These are phyloP conservation scores for Claviceps citrina DNA, from an alignment of 2,329 filamentous ascomycete genomes.

Conservation along the genomic window DNA sequence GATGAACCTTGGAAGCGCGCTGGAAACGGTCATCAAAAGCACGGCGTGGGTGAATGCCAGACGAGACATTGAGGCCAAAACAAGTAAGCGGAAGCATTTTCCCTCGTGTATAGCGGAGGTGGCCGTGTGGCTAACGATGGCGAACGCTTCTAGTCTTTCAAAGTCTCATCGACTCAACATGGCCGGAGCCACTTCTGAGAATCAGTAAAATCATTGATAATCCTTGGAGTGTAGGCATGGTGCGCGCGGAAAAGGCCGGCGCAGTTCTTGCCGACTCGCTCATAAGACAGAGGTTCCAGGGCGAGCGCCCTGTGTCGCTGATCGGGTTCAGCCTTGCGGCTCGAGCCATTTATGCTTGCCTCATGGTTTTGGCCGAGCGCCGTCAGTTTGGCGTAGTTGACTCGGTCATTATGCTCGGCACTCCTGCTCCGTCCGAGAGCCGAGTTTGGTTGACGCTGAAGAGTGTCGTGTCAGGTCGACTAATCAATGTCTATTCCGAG, in stretches of 20 bases:
- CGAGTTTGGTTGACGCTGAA: constrained; percentile 64
- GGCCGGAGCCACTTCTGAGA: constrained; percentile 49
- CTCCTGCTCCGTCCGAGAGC: constrained; percentile 58
- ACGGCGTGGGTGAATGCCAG: constrained; percentile 63
- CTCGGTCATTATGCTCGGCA: constrained; percentile 70
- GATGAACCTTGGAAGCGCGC: constrained; percentile 59
- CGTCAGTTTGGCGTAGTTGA: constrained; percentile 77
- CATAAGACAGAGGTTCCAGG: constrained; percentile 60
- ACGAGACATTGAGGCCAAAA: constrained; percentile 29
- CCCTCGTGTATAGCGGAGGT: background rate
- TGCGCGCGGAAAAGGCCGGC: constrained; percentile 58
- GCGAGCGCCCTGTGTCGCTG: constrained; percentile 65
- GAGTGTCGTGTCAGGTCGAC: constrained; percentile 61
- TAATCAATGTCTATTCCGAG: constrained; percentile 83
- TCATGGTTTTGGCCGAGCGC: constrained; percentile 64
- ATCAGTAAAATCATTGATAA: constrained; percentile 66
- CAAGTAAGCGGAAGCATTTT: constrained; percentile 24
- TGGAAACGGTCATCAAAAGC: constrained; percentile 63
- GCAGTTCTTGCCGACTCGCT: constrained; percentile 65
- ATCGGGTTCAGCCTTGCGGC: constrained; percentile 74
- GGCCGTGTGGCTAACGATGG: background rate
- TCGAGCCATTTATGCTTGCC: constrained; percentile 68
- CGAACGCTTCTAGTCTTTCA: constrained; percentile 29
- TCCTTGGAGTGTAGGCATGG: constrained; percentile 62
- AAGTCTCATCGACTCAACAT: constrained; percentile 41